These are phyloP conservation scores for Phytophthora pluvialis DNA, from an alignment of 352 stramenopile species.

Conservation along the genomic window DNA sequence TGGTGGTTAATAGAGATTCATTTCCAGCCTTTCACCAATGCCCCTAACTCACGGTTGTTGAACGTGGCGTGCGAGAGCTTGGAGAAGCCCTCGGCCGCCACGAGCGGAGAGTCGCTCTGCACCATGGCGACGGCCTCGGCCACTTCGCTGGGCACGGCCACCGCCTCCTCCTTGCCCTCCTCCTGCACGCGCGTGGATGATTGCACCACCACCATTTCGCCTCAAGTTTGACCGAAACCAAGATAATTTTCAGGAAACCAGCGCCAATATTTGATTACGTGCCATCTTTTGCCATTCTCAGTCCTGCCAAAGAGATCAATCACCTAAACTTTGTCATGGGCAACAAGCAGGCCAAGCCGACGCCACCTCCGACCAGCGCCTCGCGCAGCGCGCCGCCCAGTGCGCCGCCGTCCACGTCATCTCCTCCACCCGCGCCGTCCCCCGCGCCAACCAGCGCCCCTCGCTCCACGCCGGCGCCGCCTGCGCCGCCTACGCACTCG, in stretches of 20 bases:
- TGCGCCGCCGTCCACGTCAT: background rate
- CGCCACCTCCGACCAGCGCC: conserved; percentile 28
- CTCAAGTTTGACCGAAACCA: background rate
- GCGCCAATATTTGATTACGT: conserved; percentile 13
- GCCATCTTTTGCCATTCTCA: conserved; percentile 5
- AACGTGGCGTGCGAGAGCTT: conserved; percentile 82
- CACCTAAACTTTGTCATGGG: conserved; percentile 49
- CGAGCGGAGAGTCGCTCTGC: conserved; percentile 59
- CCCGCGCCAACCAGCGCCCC: conserved; percentile 9
- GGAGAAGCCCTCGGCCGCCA: conserved; percentile 63
- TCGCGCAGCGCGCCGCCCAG: conserved; percentile 21
- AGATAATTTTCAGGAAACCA: too few relatives aligned
- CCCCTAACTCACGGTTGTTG: conserved; percentile 61
- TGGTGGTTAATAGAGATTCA: background rate
- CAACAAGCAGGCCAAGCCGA: conserved; percentile 84
- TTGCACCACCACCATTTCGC: conserved; percentile 45
- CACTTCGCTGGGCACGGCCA: conserved; percentile 52
- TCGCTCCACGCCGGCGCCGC: conserved; percentile 18
- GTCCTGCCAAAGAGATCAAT: conserved; percentile 1
- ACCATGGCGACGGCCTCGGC: conserved; percentile 68
- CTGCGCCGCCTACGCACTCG: conserved; percentile 37
- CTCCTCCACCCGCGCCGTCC: conserved; percentile 9
- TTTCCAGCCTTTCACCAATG: background rate
- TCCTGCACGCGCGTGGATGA: conserved; percentile 60
- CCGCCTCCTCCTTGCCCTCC: conserved; percentile 40